Evolutionary conservation across 768 basidiomycete genomes (phyloP).

Genomic region (Trametes sanguinea): DNA sequence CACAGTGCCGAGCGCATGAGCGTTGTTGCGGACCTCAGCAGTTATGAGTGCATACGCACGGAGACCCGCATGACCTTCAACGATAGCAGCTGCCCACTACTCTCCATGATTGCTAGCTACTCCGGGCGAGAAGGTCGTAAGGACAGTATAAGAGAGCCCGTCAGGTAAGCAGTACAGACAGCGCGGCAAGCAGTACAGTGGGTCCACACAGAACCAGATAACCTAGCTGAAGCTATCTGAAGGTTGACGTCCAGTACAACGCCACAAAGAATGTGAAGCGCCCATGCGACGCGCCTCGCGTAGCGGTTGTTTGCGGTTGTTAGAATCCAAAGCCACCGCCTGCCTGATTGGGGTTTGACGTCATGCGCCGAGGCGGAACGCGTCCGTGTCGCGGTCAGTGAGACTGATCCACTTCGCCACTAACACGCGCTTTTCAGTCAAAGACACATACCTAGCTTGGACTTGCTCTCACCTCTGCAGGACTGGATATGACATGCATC

Average conservation of each 20-base stretch:
- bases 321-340: conserved; percentile 27
- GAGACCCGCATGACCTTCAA: conserved; percentile 89
- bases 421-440: neutral
- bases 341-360: conserved; percentile 26
- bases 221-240: too few species aligned
- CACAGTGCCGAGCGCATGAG: neutral
- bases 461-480: neutral
- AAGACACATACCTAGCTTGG: neutral
- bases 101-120: conserved; percentile 40
- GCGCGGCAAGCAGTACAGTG: too few species aligned
- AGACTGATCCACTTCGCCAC: too few species aligned
- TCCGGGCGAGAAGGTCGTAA: neutral
- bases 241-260: too few species aligned
- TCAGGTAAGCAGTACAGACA: too few species aligned
- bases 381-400: neutral
- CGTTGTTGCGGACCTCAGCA: neutral
- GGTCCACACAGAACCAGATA: too few species aligned
- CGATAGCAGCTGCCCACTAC: conserved; percentile 66
- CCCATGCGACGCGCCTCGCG: neutral
- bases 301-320: conserved; percentile 28
- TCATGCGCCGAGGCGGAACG: conserved; percentile 22
- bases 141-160: neutral
- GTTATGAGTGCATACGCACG: conserved; percentile 49
- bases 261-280: neutral
- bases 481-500: conserved; percentile 7